These are phyloP conservation scores for Komagataella phaffii DNA, from an alignment of 805 yeast genomes.

Conservation along the genomic window DNA sequence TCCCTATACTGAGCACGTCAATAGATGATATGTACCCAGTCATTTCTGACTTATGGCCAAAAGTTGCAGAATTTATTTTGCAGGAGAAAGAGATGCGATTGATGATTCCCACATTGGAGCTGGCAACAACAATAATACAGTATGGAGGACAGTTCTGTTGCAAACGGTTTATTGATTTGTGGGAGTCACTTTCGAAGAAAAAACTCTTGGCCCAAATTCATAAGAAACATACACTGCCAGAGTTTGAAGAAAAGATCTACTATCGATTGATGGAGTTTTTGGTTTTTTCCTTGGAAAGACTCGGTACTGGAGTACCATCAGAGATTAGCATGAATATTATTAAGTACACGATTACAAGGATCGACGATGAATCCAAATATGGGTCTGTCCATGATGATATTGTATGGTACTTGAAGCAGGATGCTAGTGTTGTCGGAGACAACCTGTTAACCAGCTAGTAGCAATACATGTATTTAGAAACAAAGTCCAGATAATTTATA, in stretches of 20 bases:
- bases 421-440: neutral
- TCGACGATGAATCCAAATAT: neutral
- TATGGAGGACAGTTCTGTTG: constrained; percentile 27
- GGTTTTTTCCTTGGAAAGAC: neutral
- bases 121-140: constrained; percentile 9
- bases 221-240: neutral
- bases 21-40: constrained; percentile 30
- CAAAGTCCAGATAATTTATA: neutral
- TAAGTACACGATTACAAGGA: neutral
- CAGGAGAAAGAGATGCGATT: constrained; percentile 10
- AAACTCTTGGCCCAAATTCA: neutral
- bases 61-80: constrained; percentile 10
- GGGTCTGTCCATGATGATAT: constrained; percentile 1
- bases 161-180: constrained; percentile 26
- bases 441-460: neutral
- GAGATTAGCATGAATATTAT: neutral
- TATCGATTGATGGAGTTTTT: neutral
- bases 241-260: neutral
- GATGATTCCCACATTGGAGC: constrained; percentile 11
- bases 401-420: constrained; percentile 2
- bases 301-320: neutral
- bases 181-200: constrained; percentile 13
- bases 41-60: constrained; percentile 41
- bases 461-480: neutral
- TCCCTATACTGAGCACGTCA: constrained; percentile 43